Evolutionary conservation across 257 asterid genomes (phyloP).

Genomic region (Gardenia jasminoides): DNA sequence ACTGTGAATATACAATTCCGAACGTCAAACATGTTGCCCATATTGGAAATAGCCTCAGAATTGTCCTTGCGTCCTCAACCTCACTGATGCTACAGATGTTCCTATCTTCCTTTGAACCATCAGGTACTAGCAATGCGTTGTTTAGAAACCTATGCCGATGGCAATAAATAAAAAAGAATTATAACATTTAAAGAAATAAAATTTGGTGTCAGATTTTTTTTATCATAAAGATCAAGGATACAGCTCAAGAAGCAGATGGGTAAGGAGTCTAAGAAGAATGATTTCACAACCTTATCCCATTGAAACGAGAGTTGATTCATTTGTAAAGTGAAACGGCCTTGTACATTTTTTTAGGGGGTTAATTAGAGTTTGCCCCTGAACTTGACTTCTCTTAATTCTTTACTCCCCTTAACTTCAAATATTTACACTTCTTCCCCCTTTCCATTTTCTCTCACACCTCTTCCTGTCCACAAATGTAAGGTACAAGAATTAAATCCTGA

Average conservation of each 20-base stretch:
- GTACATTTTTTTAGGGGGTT: not conserved
- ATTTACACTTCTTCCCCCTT: too few relatives aligned
- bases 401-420: too few relatives aligned
- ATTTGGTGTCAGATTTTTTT: not conserved
- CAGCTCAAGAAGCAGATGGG: not conserved
- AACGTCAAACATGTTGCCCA: conserved; percentile 25
- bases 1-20: conserved; percentile 56
- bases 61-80: conserved; percentile 38
- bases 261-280: not conserved
- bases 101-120: conserved; percentile 17
- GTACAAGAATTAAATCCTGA: too few relatives aligned
- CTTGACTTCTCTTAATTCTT: too few relatives aligned
- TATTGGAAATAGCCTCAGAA: conserved; percentile 41
- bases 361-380: too few relatives aligned
- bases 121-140: conserved; percentile 40
- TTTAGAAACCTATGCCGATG: not conserved
- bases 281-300: not conserved
- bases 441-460: too few relatives aligned
- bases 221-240: not conserved
- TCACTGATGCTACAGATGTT: conserved; percentile 23
- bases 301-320: too few relatives aligned
- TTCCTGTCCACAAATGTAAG: too few relatives aligned
- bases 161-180: not conserved
- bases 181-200: not conserved
- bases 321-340: not conserved